Conservation (phyloP, 257 asterid genomes). For the Galeopsis tetrahit region DNA sequence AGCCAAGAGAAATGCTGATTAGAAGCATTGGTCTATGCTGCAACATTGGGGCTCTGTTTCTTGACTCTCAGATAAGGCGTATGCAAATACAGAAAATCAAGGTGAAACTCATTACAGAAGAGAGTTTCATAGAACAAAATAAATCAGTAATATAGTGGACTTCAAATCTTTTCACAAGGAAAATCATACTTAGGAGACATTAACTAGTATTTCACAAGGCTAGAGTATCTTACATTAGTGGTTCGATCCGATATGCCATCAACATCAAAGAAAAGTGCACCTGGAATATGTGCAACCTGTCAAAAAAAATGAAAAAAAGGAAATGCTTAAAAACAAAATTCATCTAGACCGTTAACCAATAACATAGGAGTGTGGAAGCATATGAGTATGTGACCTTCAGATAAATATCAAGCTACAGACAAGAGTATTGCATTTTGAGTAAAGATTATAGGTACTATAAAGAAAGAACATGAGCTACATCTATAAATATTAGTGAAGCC, state of each 20-base stretch:
- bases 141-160: neutral
- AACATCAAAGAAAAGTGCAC: constrained; percentile 91
- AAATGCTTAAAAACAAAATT: constrained; percentile 3
- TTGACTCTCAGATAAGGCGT: neutral
- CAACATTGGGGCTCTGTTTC: constrained; percentile 2
- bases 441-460: constrained; percentile 1
- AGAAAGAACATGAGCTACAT: neutral
- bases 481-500: constrained; percentile 2
- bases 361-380: constrained; percentile 13
- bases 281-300: constrained; percentile 99
- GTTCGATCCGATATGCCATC: constrained; percentile 86
- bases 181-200: constrained; percentile 1
- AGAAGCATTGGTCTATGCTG: constrained; percentile 8
- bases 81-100: neutral
- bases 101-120: neutral
- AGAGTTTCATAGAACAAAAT: constrained; percentile 11
- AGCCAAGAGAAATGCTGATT: neutral
- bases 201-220: constrained; percentile 22
- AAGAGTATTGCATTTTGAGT: constrained; percentile 16
- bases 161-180: neutral
- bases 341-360: neutral
- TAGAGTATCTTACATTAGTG: constrained; percentile 61
- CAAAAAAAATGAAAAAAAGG: constrained; percentile 19
- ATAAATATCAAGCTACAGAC: constrained; percentile 23
- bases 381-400: constrained; percentile 8